Base-by-base conservation (phyloP, 2,329 filamentous ascomycete species). In the Pleomassaria siparia region DNA sequence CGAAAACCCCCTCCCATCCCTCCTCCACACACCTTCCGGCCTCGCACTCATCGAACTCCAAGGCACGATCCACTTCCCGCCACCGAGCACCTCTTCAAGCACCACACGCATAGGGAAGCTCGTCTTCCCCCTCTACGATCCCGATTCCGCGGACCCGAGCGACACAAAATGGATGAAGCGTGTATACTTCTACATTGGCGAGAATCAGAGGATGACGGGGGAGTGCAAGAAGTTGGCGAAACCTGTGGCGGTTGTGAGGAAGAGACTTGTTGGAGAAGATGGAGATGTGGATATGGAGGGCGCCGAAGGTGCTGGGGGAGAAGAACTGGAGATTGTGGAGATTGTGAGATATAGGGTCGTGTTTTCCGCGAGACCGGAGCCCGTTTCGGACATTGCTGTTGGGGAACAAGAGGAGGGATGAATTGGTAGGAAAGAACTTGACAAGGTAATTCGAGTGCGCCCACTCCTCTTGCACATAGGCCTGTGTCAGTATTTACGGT, bases 21-120 rank as follows among this genome's bases (percentile, higher is more conserved):
- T 96, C 53, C 82, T 97, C 13, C 88, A 91, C 60, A 96, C 92
- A 1, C 94, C 94, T 0, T 85, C 88, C 0, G 94, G 94, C 42
- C 82, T 96, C 32, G 92, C 92, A 15, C 79, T 99, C 37, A 78
- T 99, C 47, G 94, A 97, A 74, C 82, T 99, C 12, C 94, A 99
- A 76, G 94, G 91, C 51, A 89, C 84, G 12, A 86, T 99, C 73
- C 92, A 95, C 70, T 77, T 91, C 1, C 85, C 89, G 7, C 74
- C 43, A 55, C 68, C 21, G 53, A 73, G 22, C 59, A 64, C 67
- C 15, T 51, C 66, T 2, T 24, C 57, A 16, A 51, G 63, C 8
- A 81, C 82, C 1, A 81, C 82, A 1, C 72, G 77, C 21, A 78
- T 95, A 54, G 91, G 91, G 25, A 84, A 82, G 46, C 78, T 95